phyloP scores from a whole-genome alignment of 2,329 filamentous ascomycete genomes.

The Neonectria hederae region DNA sequence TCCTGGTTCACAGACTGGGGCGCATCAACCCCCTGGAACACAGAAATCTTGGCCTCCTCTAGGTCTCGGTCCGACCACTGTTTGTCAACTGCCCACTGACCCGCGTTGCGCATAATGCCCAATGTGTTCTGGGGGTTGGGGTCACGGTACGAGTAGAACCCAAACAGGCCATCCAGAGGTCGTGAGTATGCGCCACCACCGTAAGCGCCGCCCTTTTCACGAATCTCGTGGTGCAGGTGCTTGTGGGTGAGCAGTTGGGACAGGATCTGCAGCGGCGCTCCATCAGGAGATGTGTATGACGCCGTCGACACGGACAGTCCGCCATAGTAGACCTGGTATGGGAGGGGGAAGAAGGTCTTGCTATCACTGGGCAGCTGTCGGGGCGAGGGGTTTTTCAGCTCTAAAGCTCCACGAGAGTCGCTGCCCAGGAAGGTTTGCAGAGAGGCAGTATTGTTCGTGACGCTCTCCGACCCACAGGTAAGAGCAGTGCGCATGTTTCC shows the following conservation, averaged over 20 bases:
- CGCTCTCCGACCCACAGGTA: slow-evolving; percentile 83
- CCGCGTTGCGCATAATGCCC: slow-evolving; percentile 83
- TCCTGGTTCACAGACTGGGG: slow-evolving; percentile 88
- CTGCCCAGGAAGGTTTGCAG: slow-evolving; percentile 73
- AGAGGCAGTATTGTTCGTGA: slow-evolving; percentile 73
- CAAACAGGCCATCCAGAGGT: slow-evolving; percentile 84
- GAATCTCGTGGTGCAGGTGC: slow-evolving; percentile 95
- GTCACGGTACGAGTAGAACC: slow-evolving; percentile 96
- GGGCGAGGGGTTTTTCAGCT: slow-evolving; percentile 50
- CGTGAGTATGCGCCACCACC: slow-evolving; percentile 89
- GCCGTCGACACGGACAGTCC: slow-evolving; percentile 83
- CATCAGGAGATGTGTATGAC: slow-evolving; percentile 79
- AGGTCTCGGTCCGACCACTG: slow-evolving; percentile 85
- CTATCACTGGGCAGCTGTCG: slow-evolving; percentile 58
- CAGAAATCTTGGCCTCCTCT: slow-evolving; percentile 94
- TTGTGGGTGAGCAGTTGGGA: slow-evolving; percentile 95
- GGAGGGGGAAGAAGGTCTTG: slow-evolving; percentile 91
- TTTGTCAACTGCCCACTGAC: slow-evolving; percentile 83
- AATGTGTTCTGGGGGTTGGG: slow-evolving; percentile 92
- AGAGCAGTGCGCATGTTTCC: slow-evolving; percentile 79
- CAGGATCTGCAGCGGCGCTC: slow-evolving; percentile 86
- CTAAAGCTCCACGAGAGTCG: slow-evolving; percentile 44
- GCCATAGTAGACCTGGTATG: slow-evolving; percentile 97
- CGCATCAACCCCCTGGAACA: slow-evolving; percentile 92
- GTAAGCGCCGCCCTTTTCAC: slow-evolving; percentile 96